Base-by-base conservation (phyloP, 257 asterid species). In the Salvia hispanica region DNA sequence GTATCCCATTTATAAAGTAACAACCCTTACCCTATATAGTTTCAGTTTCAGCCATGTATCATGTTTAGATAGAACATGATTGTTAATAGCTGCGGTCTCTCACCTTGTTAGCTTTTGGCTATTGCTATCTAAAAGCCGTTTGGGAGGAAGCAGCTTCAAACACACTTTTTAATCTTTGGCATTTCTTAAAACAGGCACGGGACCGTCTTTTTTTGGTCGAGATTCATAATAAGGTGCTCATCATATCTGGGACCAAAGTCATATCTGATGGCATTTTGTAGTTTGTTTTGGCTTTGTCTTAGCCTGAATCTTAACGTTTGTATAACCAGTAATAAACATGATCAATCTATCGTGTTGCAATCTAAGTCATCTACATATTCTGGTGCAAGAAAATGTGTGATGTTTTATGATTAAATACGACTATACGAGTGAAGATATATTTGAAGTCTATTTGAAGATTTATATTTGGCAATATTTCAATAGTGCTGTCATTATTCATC, bases 1-100 rank as follows among this genome's bases (percentile, higher is more conserved):
- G 97, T 7, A 67, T 93, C 58, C 99, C 95, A n/a, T 87, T 90
- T 72, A 76, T 93, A 70, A 85, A 78, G 84, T 90, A 78, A 90
- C 51, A 65, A 55, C 14, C 44, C 40, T 51, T 34, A 34, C 5
- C 6, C 37, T 5, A 33, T 42, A 62, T 40, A 42, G 10, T 58
- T 59, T 39, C n/a, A 2, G 44, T 8, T 6, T 44, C 61, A 40
- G 7, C 7, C 58, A 58, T 47, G 55, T 34, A 10, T 33, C 47
- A 45, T 13, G 52, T 37, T 58, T 54, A 21, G 44, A 57, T 58
- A 14, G 16, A 21, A 21, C 56, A 10, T 48, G 36, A 45, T 50
- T 5, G 39, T 45, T 60, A 57, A 34, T 60, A 25, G 75, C 33
- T n/a, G 18, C 13, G 62, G 9, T 28, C 11, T 69, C 54, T 51